phyloP scores from a whole-genome alignment of 257 asterid genomes.

The Gentiana straminea region DNA sequence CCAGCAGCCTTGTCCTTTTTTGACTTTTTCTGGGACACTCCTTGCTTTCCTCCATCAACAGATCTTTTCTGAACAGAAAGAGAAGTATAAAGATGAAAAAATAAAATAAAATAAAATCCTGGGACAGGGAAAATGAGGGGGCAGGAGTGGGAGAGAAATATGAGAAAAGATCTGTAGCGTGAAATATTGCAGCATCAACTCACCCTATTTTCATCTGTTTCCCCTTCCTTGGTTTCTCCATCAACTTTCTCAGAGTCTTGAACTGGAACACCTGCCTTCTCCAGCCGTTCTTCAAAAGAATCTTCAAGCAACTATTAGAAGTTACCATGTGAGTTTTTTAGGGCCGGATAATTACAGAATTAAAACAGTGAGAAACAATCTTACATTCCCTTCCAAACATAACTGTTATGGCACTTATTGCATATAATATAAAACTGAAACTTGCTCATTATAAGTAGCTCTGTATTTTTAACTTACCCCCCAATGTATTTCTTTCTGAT shows the following conservation, averaged over 20 bases:
- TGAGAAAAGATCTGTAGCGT: background rate
- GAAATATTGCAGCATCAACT: background rate
- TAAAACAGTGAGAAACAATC: too few relatives aligned
- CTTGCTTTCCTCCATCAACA: slow-evolving; percentile 71
- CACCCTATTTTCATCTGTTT: slow-evolving; percentile 83
- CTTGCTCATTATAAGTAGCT: background rate
- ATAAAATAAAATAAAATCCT: background rate
- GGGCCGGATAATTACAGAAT: too few relatives aligned
- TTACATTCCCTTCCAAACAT: too few relatives aligned
- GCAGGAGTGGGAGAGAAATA: background rate
- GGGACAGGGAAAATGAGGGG: background rate
- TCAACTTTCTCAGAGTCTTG: slow-evolving; percentile 66
- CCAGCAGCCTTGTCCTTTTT: slow-evolving; percentile 77
- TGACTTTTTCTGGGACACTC: slow-evolving; percentile 49
- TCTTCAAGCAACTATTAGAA: slow-evolving; percentile 87
- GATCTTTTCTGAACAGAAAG: slow-evolving; percentile 50
- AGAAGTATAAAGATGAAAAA: background rate
- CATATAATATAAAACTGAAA: too few relatives aligned
- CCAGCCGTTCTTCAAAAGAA: slow-evolving; percentile 82
- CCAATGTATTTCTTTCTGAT: slow-evolving; percentile 95
- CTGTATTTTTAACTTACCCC: slow-evolving; percentile 53
- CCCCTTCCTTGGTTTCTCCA: slow-evolving; percentile 73
- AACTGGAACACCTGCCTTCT: slow-evolving; percentile 50
- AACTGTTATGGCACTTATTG: too few relatives aligned
- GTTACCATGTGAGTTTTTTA: slow-evolving; percentile 3